Conservation (phyloP, 495 filamentous ascomycete species). For the Talaromyces nanjingensis region DNA sequence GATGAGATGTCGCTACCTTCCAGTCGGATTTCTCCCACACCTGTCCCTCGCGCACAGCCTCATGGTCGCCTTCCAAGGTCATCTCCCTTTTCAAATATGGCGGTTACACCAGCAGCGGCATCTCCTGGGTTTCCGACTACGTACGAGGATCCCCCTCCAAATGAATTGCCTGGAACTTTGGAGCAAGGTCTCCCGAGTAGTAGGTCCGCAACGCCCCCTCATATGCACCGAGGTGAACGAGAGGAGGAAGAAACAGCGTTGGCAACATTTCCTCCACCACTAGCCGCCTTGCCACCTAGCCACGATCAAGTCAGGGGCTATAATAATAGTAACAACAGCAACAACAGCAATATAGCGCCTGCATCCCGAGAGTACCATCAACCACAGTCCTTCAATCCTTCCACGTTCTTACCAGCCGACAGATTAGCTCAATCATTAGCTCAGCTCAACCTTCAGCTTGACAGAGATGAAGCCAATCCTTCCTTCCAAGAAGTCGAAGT, state of each 20-base stretch:
- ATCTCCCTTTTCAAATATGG: background rate
- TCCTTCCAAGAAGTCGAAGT: background rate
- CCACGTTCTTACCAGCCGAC: background rate
- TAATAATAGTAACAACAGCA: background rate
- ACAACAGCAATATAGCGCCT: background rate
- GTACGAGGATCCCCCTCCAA: background rate
- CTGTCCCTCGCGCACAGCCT: background rate
- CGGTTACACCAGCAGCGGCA: background rate
- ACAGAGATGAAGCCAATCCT: background rate
- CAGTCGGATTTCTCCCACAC: background rate
- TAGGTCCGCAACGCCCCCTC: slow-evolving; percentile 21
- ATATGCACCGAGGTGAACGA: slow-evolving; percentile 13
- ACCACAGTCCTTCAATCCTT: background rate
- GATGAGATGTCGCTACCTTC: background rate
- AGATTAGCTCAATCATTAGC: background rate
- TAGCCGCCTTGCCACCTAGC: background rate
- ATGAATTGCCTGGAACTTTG: slow-evolving; percentile 22
- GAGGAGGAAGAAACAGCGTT: background rate
- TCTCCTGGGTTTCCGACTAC: background rate
- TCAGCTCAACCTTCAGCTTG: background rate
- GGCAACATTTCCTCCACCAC: background rate
- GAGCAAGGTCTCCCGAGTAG: slow-evolving; percentile 21
- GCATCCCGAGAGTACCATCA: background rate
- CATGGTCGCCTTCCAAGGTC: background rate
- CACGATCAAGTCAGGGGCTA: background rate